A percentile compares a stretch with the other conserved stretches of the same genome.
Evolutionary conservation across 768 basidiomycete species (phyloP).

Genomic region (Lyophyllum semitale): DNA sequence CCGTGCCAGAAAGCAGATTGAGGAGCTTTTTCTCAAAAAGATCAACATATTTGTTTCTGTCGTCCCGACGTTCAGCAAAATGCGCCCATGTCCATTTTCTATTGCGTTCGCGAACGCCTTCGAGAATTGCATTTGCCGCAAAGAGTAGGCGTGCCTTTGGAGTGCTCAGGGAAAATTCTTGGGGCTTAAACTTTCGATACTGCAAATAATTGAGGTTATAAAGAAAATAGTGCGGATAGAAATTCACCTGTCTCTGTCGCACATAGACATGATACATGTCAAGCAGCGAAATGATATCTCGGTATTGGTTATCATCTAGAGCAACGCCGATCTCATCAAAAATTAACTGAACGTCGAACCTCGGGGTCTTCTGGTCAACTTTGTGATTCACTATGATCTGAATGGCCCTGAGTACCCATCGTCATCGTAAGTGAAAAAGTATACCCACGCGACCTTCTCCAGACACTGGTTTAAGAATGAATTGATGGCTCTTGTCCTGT

Average conservation of each 20-base stretch:
- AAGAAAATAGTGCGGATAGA: background rate
- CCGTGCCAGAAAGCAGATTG: slow-evolving; percentile 52
- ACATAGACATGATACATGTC: slow-evolving; percentile 98
- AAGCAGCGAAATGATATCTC: slow-evolving; percentile 87
- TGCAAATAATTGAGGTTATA: slow-evolving; percentile 30
- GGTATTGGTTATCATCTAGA: slow-evolving; percentile 92
- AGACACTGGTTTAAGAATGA: slow-evolving; percentile 92
- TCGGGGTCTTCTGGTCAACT: slow-evolving; percentile 71
- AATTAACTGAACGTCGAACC: slow-evolving; percentile 82
- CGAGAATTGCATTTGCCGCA: slow-evolving; percentile 77
- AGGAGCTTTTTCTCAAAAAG: slow-evolving; percentile 79
- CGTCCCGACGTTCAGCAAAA: slow-evolving; percentile 86
- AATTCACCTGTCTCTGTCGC: slow-evolving; percentile 72
- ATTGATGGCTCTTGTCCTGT: slow-evolving; percentile 75
- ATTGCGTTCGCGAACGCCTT: slow-evolving; percentile 80
- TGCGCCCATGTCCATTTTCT: slow-evolving; percentile 91
- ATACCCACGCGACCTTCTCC: slow-evolving; percentile 83
- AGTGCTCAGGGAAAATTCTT: slow-evolving; percentile 57
- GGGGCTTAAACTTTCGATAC: slow-evolving; percentile 84
- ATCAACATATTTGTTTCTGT: slow-evolving; percentile 80
- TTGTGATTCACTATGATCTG: slow-evolving; percentile 85
- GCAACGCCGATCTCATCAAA: slow-evolving; percentile 94
- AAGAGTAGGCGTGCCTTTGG: slow-evolving; percentile 75
- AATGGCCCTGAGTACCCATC: slow-evolving; percentile 5
- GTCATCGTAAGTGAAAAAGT: slow-evolving; percentile 6